These are phyloP conservation scores for Babesia gibsoni DNA, from an alignment of 169 alveolate species.

Conservation along the genomic window DNA sequence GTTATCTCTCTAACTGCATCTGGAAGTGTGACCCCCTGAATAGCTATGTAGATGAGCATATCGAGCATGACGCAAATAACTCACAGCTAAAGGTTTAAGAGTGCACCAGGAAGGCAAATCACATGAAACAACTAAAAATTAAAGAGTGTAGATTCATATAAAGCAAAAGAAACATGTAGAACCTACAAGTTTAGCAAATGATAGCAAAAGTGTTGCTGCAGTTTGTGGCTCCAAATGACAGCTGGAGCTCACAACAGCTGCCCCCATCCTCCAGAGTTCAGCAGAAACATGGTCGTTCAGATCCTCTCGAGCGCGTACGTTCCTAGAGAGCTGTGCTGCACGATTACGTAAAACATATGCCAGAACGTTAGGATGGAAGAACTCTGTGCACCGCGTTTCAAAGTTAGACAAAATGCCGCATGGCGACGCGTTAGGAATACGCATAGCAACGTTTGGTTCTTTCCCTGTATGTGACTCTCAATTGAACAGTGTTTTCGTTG, in stretches of 20 bases:
- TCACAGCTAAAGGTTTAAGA: no score
- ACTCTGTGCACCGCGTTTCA: conserved; percentile 51
- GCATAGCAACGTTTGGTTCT: no score
- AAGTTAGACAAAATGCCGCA: conserved; percentile 43
- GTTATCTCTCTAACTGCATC: not conserved
- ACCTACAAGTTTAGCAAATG: conserved; percentile 53
- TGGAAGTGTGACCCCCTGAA: conserved; percentile 1
- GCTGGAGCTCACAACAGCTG: conserved; percentile 27
- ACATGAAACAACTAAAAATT: no score
- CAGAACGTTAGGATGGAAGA: conserved; percentile 61
- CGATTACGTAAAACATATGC: conserved; percentile 40
- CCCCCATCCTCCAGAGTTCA: conserved; percentile 15
- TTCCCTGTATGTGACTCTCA: no score
- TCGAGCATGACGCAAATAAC: no score
- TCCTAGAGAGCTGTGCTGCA: conserved; percentile 36
- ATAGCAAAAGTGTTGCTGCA: conserved; percentile 33
- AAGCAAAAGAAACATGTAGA: no score
- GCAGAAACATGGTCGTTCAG: not conserved
- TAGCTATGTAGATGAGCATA: not conserved
- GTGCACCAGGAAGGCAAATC: no score
- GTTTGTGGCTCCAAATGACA: conserved; percentile 42
- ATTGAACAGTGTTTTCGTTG: no score
- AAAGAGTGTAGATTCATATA: no score
- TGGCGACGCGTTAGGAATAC: conserved; percentile 64
- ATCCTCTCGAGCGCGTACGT: not conserved